Conservation (phyloP, 345 rosid genomes). For the Psidium friedrichsthalianum region DNA sequence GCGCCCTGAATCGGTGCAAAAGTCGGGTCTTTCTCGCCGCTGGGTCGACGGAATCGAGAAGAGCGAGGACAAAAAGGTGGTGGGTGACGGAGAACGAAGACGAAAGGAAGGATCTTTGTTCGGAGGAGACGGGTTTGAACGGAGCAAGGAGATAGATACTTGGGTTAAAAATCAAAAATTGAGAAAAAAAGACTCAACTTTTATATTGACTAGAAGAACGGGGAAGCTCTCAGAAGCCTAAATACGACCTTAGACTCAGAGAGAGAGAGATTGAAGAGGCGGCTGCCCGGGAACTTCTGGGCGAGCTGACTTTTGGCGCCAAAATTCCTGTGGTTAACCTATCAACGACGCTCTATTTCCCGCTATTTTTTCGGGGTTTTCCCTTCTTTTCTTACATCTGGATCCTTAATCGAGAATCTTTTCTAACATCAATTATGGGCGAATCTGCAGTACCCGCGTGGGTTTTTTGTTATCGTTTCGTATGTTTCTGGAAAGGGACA, state of each 20-base stretch:
- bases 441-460: background rate
- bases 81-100: background rate
- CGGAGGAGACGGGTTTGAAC: background rate
- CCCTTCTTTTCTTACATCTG: too few relatives aligned
- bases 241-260: background rate
- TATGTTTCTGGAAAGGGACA: background rate
- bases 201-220: background rate
- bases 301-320: constrained; percentile 28
- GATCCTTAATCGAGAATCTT: background rate
- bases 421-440: background rate
- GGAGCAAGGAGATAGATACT: background rate
- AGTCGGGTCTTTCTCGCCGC: background rate
- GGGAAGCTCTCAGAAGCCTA: background rate
- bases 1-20: background rate
- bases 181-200: background rate
- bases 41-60: background rate
- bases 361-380: constrained; percentile 3
- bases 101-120: background rate
- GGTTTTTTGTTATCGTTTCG: background rate
- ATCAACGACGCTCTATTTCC: constrained; percentile 42
- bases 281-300: constrained; percentile 31
- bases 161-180: background rate
- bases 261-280: background rate
- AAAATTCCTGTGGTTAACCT: constrained; percentile 3
- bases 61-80: background rate